Percentiles rank a stretch among this genome's conserved stretches.
phyloP scores from a whole-genome alignment of 1,284 basidiomycete genomes.

The Chalciporus sp. region DNA sequence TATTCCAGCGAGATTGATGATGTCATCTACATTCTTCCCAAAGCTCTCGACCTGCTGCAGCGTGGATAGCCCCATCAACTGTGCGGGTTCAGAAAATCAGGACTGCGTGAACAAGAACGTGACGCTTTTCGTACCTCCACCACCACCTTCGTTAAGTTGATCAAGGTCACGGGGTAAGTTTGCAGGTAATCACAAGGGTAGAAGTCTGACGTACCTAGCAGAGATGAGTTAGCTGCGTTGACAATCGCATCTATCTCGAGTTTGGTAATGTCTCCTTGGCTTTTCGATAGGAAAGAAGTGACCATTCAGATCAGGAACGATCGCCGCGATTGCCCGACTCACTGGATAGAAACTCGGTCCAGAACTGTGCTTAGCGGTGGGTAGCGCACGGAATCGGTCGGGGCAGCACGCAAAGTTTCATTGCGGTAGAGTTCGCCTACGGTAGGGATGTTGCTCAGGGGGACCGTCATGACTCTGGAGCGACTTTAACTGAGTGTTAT shows the following conservation, averaged over 20 bases:
- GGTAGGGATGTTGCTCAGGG: conserved; percentile 50
- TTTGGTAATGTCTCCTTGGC: conserved; percentile 79
- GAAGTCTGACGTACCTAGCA: conserved; percentile 55
- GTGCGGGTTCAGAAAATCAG: conserved; percentile 7
- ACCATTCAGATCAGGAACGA: neutral
- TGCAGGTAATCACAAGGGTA: neutral
- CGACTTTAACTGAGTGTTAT: neutral
- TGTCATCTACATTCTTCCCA: conserved; percentile 18
- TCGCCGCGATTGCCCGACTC: conserved; percentile 31
- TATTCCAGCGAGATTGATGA: neutral
- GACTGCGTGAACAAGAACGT: neutral
- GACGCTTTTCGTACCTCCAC: conserved; percentile 56
- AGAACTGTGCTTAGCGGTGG: conserved; percentile 41
- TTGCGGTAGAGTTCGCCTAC: conserved; percentile 52
- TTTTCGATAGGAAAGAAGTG: conserved; percentile 31
- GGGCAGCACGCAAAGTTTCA: conserved; percentile 35
- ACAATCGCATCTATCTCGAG: conserved; percentile 80
- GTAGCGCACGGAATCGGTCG: conserved; percentile 33
- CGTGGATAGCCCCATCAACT: conserved; percentile 89
- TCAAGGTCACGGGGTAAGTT: neutral
- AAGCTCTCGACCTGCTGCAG: conserved; percentile 77
- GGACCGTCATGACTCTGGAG: conserved; percentile 38
- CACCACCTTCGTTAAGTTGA: conserved; percentile 51
- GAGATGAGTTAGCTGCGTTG: conserved; percentile 81
- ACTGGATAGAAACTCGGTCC: conserved; percentile 64